phyloP scores from a whole-genome alignment of 108 stramenopile genomes.

The Nannochloropsis salina region DNA sequence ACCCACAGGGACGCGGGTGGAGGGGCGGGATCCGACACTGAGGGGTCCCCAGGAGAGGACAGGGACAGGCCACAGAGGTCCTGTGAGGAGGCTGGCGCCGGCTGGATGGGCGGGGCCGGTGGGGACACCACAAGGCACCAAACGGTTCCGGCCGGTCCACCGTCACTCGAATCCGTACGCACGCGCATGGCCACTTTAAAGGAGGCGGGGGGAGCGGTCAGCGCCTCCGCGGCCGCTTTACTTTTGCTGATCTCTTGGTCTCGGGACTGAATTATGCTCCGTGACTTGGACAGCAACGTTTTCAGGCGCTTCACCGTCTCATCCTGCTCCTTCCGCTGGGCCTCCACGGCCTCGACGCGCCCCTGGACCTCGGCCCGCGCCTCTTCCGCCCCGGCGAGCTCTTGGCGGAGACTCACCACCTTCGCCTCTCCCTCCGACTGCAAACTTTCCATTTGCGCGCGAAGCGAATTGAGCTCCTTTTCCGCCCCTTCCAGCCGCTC shows the following conservation, averaged over 20 bases:
- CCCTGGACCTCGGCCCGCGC: background rate
- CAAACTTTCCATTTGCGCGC: background rate
- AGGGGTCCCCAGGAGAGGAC: background rate
- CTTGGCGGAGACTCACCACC: background rate
- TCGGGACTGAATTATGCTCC: background rate
- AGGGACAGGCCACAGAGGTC: background rate
- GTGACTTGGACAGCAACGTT: background rate
- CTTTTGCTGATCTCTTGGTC: background rate
- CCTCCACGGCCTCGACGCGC: background rate
- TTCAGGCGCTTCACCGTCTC: background rate
- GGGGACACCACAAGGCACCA: conserved; percentile 2
- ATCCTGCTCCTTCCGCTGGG: background rate
- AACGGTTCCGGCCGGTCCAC: background rate
- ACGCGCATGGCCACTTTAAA: background rate
- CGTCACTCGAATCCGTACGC: background rate
- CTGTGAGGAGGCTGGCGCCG: background rate
- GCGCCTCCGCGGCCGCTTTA: conserved; percentile 1
- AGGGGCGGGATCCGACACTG: background rate
- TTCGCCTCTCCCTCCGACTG: background rate
- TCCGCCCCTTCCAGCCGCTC: background rate
- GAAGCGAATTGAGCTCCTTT: background rate
- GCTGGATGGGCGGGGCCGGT: background rate
- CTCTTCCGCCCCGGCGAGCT: background rate
- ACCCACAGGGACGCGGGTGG: background rate
- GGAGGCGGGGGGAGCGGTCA: background rate